Percentiles rank a stretch among this genome's conserved stretches.
Conservation (phyloP, 192 early-diverging fungal species). For the Rhizophlyctis rosea region DNA sequence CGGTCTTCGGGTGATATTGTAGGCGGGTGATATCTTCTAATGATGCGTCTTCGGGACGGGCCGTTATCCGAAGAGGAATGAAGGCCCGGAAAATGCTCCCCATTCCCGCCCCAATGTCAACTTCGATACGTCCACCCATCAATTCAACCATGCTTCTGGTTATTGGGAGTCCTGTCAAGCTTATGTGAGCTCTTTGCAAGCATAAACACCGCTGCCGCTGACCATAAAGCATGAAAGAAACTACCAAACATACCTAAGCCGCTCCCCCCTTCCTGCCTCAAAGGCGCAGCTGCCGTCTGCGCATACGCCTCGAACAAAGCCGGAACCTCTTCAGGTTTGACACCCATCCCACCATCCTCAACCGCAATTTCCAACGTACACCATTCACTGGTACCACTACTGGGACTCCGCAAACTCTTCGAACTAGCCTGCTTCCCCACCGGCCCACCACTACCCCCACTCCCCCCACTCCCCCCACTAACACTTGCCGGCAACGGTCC, state of each 20-base stretch:
- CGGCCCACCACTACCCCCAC: too few species aligned
- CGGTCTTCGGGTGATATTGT: too few species aligned
- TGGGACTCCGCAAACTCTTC: not conserved
- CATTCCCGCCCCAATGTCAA: constrained; percentile 36
- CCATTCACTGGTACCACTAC: not conserved
- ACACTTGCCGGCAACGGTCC: not conserved
- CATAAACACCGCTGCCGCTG: not conserved
- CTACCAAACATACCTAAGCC: not conserved
- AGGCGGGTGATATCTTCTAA: too few species aligned
- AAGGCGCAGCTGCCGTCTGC: not conserved
- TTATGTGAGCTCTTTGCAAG: too few species aligned
- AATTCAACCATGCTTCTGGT: constrained; percentile 52
- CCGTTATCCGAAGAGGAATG: constrained; percentile 36
- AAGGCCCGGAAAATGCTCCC: constrained; percentile 48
- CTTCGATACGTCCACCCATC: constrained; percentile 45
- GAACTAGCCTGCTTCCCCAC: not conserved
- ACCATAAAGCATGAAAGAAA: not conserved
- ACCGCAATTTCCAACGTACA: not conserved
- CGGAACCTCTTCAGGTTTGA: not conserved
- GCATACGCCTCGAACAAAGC: not conserved
- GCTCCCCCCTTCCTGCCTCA: not conserved
- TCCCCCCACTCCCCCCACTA: not conserved
- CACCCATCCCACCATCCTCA: not conserved
- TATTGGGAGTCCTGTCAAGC: constrained; percentile 53
- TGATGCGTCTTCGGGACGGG: too few species aligned